Base-by-base conservation (phyloP, 352 stramenopile genomes). In the Hyphochytrium catenoides region DNA sequence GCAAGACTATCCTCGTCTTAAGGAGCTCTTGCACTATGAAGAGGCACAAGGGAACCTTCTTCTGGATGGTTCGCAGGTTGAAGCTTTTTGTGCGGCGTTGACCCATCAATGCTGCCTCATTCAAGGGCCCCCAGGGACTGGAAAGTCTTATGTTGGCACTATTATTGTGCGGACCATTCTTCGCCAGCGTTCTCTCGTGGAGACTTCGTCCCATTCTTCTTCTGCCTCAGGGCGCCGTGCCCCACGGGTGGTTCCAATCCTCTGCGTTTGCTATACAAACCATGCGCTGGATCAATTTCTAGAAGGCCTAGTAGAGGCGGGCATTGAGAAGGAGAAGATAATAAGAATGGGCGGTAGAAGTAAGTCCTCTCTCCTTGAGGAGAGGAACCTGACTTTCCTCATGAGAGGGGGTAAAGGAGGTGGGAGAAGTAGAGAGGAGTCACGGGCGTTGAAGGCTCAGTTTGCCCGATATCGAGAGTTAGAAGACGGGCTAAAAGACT, bases 251-350 rank as follows among this genome's bases (percentile, higher is more conserved):
- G 48, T 44, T 9, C 57, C 57, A 3, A 71, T 89, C 29, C 45
- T 89, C 3, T 61, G 62, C 36, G 65, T 89, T 6, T 89, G 74
- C 52, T 86, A 81, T 46, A 89, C 74, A 9, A 89, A 89, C 51
- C 71, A 89, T 43, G 70, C 74, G 8, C 56, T 89, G 28, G 71
- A 86, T 52, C 72, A 84, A 47, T 85, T 89, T 44, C 47, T 89
- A n/a, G 68, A 74, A 31, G 59, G 78, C 31, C 46, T 89, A 22
- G 20, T 84, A 5, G 50, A 67, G 32, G 43, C 50, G 24, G 45
- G 52, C 1, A 50, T 73, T 9, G 50, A 44, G 3, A 50, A 39
- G 19, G 59, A 83, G 26, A 38, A 17, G 18, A 31, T 51, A n/a
- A 67, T 84, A 15, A 62, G 73, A 23, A 56, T 88, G 19, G 70